Percentiles rank a stretch among this genome's conserved stretches.
These are phyloP conservation scores for Lodderomyces elongisporus DNA, from an alignment of 1,139 yeast species.

Conservation along the genomic window DNA sequence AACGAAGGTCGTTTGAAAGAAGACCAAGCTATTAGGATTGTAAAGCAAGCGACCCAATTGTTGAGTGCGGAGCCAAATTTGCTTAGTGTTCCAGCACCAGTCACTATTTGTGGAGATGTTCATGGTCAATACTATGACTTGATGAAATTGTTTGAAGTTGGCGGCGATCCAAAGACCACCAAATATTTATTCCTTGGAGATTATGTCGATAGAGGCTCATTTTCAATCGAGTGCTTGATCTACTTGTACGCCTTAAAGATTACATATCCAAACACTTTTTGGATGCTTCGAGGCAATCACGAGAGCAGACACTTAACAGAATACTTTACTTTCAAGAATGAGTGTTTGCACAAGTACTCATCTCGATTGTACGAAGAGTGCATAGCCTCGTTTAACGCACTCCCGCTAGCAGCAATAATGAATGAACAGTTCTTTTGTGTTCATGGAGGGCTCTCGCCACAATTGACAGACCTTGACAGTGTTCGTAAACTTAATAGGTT, in stretches of 20 bases:
- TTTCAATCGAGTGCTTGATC: slow-evolving; percentile 82
- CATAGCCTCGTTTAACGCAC: slow-evolving; percentile 74
- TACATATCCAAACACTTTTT: slow-evolving; percentile 70
- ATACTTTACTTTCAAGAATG: slow-evolving; percentile 88
- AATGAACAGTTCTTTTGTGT: slow-evolving; percentile 94
- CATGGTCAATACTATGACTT: slow-evolving; percentile 95
- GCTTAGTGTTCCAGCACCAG: slow-evolving; percentile 82
- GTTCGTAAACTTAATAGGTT: slow-evolving; percentile 69
- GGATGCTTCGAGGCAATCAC: slow-evolving; percentile 90
- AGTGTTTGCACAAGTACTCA: slow-evolving; percentile 84
- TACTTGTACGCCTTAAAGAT: slow-evolving; percentile 78
- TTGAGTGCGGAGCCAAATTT: slow-evolving; percentile 73
- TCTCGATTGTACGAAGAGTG: slow-evolving; percentile 65
- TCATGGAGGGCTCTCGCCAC: slow-evolving; percentile 96
- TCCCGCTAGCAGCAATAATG: slow-evolving; percentile 93
- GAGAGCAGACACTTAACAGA: slow-evolving; percentile 93
- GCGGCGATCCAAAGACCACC: slow-evolving; percentile 78
- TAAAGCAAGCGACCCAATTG: slow-evolving; percentile 63
- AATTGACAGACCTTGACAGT: slow-evolving; percentile 66
- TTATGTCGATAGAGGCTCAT: slow-evolving; percentile 93
- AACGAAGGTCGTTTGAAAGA: slow-evolving; percentile 77
- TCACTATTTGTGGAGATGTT: slow-evolving; percentile 93
- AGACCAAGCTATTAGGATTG: slow-evolving; percentile 65
- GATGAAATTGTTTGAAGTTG: slow-evolving; percentile 88
- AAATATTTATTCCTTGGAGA: slow-evolving; percentile 88